Conservation (phyloP, 2,329 filamentous ascomycete species). For the Colletotrichum paranaense region DNA sequence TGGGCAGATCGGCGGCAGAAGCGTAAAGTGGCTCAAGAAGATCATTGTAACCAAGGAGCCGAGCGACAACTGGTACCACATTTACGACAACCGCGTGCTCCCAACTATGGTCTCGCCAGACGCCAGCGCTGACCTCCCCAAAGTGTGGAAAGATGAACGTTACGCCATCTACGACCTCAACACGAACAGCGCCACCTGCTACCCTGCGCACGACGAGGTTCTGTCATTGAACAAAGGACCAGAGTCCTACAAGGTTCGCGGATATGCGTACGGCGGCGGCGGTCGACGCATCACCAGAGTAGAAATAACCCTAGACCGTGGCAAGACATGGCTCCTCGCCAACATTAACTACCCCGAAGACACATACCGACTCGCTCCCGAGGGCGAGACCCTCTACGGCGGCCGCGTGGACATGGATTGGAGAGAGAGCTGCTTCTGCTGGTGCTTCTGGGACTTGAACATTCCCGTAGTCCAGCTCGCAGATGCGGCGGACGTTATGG, state of each 20-base stretch:
- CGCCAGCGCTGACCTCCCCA: slow-evolving; percentile 76
- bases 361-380: slow-evolving; percentile 74
- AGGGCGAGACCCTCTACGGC: slow-evolving; percentile 75
- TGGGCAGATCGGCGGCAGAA: slow-evolving; percentile 90
- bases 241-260: slow-evolving; percentile 72
- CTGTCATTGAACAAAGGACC: slow-evolving; percentile 57
- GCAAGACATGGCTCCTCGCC: slow-evolving; percentile 82
- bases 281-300: slow-evolving; percentile 86
- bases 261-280: slow-evolving; percentile 91
- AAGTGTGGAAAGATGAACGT: slow-evolving; percentile 88
- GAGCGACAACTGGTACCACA: slow-evolving; percentile 95
- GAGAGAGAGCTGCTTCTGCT: slow-evolving; percentile 87
- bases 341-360: slow-evolving; percentile 88
- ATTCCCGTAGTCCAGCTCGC: slow-evolving; percentile 72
- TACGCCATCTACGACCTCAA: slow-evolving; percentile 95
- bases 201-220: slow-evolving; percentile 81
- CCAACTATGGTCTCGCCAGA: slow-evolving; percentile 89
- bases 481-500: slow-evolving; percentile 77
- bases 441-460: slow-evolving; percentile 89
- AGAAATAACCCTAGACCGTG: slow-evolving; percentile 86
- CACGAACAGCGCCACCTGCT: slow-evolving; percentile 84
- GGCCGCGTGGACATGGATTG: slow-evolving; percentile 83
- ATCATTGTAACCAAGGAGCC: slow-evolving; percentile 82
- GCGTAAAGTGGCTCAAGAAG: slow-evolving; percentile 91
- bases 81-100: slow-evolving; percentile 91